Percentiles rank a stretch among this genome's conserved stretches.
Conservation (phyloP, 2,329 filamentous ascomycete genomes). For the Scorias spongiosa region DNA sequence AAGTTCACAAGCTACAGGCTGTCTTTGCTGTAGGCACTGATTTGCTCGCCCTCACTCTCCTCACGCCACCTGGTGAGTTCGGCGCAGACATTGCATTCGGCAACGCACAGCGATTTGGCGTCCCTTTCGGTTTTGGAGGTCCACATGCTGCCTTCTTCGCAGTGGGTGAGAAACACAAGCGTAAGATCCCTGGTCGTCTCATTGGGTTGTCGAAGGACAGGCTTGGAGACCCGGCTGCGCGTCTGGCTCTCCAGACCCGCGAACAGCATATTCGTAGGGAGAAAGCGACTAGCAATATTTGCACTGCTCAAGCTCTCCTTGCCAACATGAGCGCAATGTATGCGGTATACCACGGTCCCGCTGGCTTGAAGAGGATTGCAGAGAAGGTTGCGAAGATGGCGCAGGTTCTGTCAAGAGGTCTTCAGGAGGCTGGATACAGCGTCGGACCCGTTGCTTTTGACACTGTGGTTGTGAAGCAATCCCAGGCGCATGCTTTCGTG, state of each 20-base stretch:
- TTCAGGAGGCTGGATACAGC: conserved; percentile 42
- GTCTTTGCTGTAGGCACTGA: conserved; percentile 83
- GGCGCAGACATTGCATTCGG: conserved; percentile 92
- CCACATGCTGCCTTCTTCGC: conserved; percentile 97
- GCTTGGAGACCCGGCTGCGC: conserved; percentile 63
- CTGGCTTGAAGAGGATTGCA: conserved; percentile 70
- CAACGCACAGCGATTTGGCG: conserved; percentile 78
- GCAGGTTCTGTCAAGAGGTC: conserved; percentile 37
- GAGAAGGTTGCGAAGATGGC: conserved; percentile 59
- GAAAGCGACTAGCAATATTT: conserved; percentile 95
- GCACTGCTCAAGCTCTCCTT: conserved; percentile 82
- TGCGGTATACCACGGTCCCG: conserved; percentile 81
- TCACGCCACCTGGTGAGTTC: conserved; percentile 85
- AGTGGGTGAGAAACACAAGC: conserved; percentile 78
- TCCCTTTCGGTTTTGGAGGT: conserved; percentile 81
- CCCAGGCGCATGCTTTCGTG: conserved; percentile 36
- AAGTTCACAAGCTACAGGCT: conserved; percentile 61
- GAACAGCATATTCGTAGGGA: conserved; percentile 94
- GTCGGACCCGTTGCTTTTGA: conserved; percentile 46
- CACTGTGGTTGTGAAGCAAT: conserved; percentile 50
- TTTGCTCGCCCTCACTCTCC: conserved; percentile 67
- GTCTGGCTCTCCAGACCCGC: conserved; percentile 76
- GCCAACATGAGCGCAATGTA: conserved; percentile 96
- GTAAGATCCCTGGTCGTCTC: conserved; percentile 81
- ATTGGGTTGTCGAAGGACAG: conserved; percentile 88